A percentile compares a stretch with the other conserved stretches of the same genome.
These are phyloP conservation scores for Aspergillus spinulosporus DNA, from an alignment of 2,329 filamentous ascomycete genomes.

Conservation along the genomic window DNA sequence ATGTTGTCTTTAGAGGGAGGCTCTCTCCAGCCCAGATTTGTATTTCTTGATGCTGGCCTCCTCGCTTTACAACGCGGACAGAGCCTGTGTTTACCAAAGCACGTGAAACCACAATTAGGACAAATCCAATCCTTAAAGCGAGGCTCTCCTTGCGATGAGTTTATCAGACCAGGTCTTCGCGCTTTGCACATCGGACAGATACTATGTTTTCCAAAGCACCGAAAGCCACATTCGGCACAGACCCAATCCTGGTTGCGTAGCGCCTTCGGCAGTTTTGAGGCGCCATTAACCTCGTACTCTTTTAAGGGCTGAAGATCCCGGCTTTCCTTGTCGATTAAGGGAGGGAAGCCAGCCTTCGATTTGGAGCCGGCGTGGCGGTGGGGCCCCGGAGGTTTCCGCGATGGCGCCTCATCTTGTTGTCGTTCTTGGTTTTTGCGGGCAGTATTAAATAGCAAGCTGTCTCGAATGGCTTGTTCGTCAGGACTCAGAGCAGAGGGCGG, in stretches of 20 bases:
- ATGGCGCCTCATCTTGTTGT: background rate
- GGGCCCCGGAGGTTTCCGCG: background rate
- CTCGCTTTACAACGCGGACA: constrained; percentile 33
- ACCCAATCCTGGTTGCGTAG: background rate
- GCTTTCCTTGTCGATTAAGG: constrained; percentile 4
- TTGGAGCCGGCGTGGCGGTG: background rate
- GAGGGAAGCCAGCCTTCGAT: background rate
- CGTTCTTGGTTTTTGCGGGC: background rate
- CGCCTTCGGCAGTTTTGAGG: background rate
- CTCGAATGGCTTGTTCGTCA: constrained; percentile 34
- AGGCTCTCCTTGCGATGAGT: background rate
- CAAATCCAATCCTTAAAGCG: constrained; percentile 31
- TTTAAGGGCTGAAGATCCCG: constrained; percentile 17
- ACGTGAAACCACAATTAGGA: constrained; percentile 25
- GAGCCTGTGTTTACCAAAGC: constrained; percentile 22
- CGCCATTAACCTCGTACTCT: constrained; percentile 12
- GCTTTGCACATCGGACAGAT: constrained; percentile 2
- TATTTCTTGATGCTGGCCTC: constrained; percentile 19
- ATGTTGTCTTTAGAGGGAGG: background rate
- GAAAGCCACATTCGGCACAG: background rate
- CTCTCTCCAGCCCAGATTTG: background rate
- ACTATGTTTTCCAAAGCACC: constrained; percentile 1
- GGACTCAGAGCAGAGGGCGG: constrained; percentile 27
- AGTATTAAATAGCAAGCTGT: constrained; percentile 23
- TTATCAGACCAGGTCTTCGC: background rate